Evolutionary conservation across 179 eudicot species (phyloP).

Genomic region (Beta macrorhiza): DNA sequence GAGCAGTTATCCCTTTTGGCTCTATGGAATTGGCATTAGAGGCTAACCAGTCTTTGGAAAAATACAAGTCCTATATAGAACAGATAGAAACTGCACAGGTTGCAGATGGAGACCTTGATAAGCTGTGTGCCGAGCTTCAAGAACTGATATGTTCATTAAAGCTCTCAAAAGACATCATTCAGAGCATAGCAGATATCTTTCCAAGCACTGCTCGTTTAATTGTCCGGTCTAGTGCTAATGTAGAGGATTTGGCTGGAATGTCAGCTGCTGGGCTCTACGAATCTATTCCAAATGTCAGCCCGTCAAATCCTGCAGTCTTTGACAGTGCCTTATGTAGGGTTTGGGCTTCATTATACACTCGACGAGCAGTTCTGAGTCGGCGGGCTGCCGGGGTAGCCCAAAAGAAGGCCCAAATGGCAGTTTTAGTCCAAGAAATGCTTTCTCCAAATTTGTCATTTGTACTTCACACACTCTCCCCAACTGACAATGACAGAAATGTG

Average conservation of each 20-base stretch:
- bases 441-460: constrained; percentile 84
- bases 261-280: constrained; percentile 99
- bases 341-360: constrained; percentile 93
- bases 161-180: constrained; percentile 45
- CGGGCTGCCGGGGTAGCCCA: constrained; percentile 78
- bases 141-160: constrained; percentile 56
- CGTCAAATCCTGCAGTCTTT: constrained; percentile 60
- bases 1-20: constrained; percentile 87
- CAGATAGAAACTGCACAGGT: constrained; percentile 68
- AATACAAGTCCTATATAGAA: constrained; percentile 50
- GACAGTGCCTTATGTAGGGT: constrained; percentile 63
- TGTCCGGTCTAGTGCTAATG: constrained; percentile 96
- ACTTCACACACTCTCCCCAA: constrained; percentile 90
- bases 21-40: constrained; percentile 75
- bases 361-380: constrained; percentile 87
- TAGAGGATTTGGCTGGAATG: constrained; percentile 96
- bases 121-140: constrained; percentile 66
- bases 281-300: constrained; percentile 89
- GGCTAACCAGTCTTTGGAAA: constrained; percentile 44
- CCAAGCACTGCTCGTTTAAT: constrained; percentile 51
- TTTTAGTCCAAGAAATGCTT: constrained; percentile 87
- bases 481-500: constrained; percentile 49
- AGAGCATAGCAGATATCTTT: constrained; percentile 48
- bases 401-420: constrained; percentile 80
- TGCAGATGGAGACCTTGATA: constrained; percentile 68